Conservation (phyloP, 2,329 filamentous ascomycete species). For the Hymenoscyphus occultus region DNA sequence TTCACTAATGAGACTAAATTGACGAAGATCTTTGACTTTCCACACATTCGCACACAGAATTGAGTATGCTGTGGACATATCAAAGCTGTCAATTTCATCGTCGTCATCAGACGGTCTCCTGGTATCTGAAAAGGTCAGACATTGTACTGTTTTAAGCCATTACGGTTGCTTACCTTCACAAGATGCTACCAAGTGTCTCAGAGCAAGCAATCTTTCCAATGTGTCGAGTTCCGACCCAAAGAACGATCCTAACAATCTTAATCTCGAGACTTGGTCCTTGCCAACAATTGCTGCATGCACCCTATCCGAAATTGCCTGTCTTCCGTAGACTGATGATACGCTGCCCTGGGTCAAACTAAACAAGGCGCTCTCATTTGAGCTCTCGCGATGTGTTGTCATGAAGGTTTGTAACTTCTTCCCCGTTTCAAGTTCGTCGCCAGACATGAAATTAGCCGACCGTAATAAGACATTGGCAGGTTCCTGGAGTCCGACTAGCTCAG, state of each 20-base stretch:
- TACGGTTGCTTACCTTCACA: conserved; percentile 28
- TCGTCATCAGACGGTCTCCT: conserved; percentile 18
- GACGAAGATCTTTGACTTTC: conserved; percentile 26
- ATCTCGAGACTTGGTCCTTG: conserved; percentile 25
- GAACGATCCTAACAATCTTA: conserved; percentile 25
- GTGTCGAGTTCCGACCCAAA: conserved; percentile 19
- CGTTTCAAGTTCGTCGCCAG: conserved; percentile 18
- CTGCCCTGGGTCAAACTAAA: conserved; percentile 17
- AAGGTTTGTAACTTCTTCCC: conserved; percentile 26
- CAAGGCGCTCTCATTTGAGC: background rate
- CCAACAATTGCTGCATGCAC: conserved; percentile 15
- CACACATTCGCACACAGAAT: conserved; percentile 26
- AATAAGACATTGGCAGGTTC: conserved; percentile 19
- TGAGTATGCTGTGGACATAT: conserved; percentile 30
- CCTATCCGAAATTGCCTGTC: conserved; percentile 24
- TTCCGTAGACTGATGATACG: conserved; percentile 23
- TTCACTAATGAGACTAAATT: conserved; percentile 34
- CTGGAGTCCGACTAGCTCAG: conserved; percentile 20
- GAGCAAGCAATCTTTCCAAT: conserved; percentile 31
- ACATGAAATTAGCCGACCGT: conserved; percentile 5
- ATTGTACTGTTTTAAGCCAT: background rate
- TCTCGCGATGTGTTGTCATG: conserved; percentile 19
- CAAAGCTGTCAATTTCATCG: conserved; percentile 17
- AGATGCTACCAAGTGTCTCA: conserved; percentile 27
- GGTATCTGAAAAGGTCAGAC: conserved; percentile 22